Percentiles rank a stretch among this genome's conserved stretches.
These are phyloP conservation scores for Tephrocybe sp. DNA, from an alignment of 768 basidiomycete species.

Conservation along the genomic window DNA sequence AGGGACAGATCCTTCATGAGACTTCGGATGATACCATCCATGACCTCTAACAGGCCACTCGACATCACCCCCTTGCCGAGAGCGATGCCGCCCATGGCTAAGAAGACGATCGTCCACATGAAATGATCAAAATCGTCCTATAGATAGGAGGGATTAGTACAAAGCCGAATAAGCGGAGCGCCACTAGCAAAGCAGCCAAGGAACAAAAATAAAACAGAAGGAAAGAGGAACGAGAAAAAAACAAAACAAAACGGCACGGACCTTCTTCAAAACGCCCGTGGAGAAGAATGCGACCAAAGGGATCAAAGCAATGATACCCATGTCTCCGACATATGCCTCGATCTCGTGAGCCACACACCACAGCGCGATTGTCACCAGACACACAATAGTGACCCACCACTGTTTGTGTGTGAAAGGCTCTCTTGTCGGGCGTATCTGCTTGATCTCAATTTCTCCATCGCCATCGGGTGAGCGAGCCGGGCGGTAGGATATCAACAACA, in stretches of 20 bases:
- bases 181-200: not conserved
- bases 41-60: slow-evolving; percentile 80
- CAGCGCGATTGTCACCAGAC: slow-evolving; percentile 76
- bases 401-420: slow-evolving; percentile 84
- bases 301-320: slow-evolving; percentile 95
- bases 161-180: not conserved
- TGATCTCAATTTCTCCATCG: slow-evolving; percentile 78
- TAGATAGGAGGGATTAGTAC: slow-evolving; percentile 7
- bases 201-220: too few species aligned
- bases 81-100: slow-evolving; percentile 97
- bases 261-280: slow-evolving; percentile 92
- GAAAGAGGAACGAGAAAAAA: too few species aligned
- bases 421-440: slow-evolving; percentile 76
- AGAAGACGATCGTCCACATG: slow-evolving; percentile 91
- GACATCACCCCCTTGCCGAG: slow-evolving; percentile 90
- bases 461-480: slow-evolving; percentile 71
- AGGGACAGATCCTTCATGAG: slow-evolving; percentile 61
- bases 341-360: slow-evolving; percentile 89
- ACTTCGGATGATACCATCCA: slow-evolving; percentile 61
- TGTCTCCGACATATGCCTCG: slow-evolving; percentile 80
- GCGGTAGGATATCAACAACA: slow-evolving; percentile 80
- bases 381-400: slow-evolving; percentile 86
- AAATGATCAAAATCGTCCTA: slow-evolving; percentile 96
- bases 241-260: slow-evolving; percentile 24
- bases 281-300: slow-evolving; percentile 94